Base-by-base conservation (phyloP, 176 grass and related monocot genomes). In the Lolium perenne region DNA sequence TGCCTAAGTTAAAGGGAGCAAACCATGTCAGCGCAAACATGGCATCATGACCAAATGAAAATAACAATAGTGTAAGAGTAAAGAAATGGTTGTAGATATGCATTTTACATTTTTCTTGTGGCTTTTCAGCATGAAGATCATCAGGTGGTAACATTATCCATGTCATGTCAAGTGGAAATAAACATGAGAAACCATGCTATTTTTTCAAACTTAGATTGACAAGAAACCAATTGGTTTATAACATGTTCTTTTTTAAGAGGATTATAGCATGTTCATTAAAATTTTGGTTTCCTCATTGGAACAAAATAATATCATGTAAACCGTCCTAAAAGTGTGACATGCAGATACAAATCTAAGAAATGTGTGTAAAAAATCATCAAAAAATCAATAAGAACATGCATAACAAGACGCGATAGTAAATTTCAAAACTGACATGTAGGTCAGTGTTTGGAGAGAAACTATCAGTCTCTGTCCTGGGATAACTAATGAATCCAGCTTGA, bases 381-480 rank as follows among this genome's bases (percentile, higher is more conserved):
- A 6, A 84, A 78, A 43, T 74, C 77, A 78, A 9, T 21, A 87
- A 84, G 18, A 69, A 83, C 13, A 32, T 81, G 46, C 75, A 66
- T 38, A 29, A 71, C 53, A 80, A 91, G 67, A 63, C 2, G 21
- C 23, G 15, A 29, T 41, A 74, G 65, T 50, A 77, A 84, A 86
- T 70, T 55, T 79, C 43, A 74, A 74, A 89, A 95, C 93, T 83
- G 38, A 95, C 96, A 87, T 93, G 83, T 65, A 98, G 78, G 53
- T 98, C 93, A 79, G 91, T 95, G 82, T 98, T 98, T 53, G 84
- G 91, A 77, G 93, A 98, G 91, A 98, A 95, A 76, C 80, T 93
- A 85, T 98, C 96, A 48, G 93, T 98, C 85, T 98, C 93, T 50
- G 93, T 98, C 87, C 96, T 92, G 35, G 96, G 96, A 92, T 98